These are phyloP conservation scores for Hippophae gyantsensis DNA, from an alignment of 306 rosid genomes.

Conservation along the genomic window DNA sequence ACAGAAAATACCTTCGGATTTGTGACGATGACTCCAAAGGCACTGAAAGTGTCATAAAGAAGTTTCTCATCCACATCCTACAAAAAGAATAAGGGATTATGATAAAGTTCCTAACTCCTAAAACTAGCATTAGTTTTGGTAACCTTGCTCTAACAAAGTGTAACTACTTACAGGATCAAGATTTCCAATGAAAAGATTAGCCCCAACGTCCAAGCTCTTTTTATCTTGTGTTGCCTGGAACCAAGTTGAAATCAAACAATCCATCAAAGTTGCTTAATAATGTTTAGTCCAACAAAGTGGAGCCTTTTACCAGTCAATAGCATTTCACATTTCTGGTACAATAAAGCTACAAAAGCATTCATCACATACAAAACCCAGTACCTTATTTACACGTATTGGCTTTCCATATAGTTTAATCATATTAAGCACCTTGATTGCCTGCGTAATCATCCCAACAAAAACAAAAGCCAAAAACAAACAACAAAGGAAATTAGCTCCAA, in stretches of 20 bases:
- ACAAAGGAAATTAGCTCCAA: neutral
- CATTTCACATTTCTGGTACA: neutral
- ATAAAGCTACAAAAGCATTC: neutral
- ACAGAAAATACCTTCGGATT: conserved; percentile 70
- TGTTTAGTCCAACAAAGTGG: neutral
- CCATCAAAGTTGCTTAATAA: neutral
- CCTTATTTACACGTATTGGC: conserved; percentile 97
- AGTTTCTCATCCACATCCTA: conserved; percentile 99
- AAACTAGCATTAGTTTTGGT: no score
- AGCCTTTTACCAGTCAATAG: neutral
- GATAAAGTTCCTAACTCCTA: neutral
- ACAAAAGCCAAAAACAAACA: neutral
- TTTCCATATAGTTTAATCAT: conserved; percentile 95
- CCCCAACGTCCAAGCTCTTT: conserved; percentile 95
- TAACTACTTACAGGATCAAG: conserved; percentile 76
- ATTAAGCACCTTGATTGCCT: conserved; percentile 96
- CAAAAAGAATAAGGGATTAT: conserved; percentile 16
- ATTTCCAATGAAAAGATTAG: conserved; percentile 92
- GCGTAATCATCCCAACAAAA: conserved; percentile 8
- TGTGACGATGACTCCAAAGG: conserved; percentile 94
- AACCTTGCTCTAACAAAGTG: neutral
- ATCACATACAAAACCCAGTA: conserved; percentile 10
- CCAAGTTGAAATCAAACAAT: conserved; percentile 6
- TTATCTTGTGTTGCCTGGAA: conserved; percentile 95
- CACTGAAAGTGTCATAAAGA: conserved; percentile 93